phyloP scores from a whole-genome alignment of 1,284 basidiomycete species.

The Ganoderma resinaceum region DNA sequence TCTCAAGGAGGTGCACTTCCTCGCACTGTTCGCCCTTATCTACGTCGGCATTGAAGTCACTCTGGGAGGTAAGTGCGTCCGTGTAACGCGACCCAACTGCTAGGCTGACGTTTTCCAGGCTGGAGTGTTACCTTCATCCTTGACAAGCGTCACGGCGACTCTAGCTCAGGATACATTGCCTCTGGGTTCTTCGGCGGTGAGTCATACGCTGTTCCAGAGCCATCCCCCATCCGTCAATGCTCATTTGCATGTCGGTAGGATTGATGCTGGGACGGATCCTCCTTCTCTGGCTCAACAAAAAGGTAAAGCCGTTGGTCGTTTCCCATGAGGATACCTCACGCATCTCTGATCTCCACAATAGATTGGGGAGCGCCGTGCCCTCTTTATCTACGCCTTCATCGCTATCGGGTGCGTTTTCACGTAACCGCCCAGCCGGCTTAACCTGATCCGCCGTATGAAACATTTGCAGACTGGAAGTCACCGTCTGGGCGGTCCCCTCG shows the following conservation, averaged over 20 bases:
- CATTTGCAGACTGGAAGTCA: slow-evolving; percentile 55
- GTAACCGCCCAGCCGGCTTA: not conserved
- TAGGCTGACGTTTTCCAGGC: not conserved
- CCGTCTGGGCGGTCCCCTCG: slow-evolving; percentile 69
- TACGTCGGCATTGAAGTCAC: slow-evolving; percentile 76
- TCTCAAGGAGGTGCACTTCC: slow-evolving; percentile 58
- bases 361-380: slow-evolving; percentile 59
- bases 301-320: slow-evolving; percentile 41
- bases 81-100: not conserved
- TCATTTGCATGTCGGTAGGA: slow-evolving; percentile 41
- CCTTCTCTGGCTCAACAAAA: slow-evolving; percentile 65
- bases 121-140: slow-evolving; percentile 42
- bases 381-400: slow-evolving; percentile 59
- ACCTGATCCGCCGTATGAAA: not conserved
- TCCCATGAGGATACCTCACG: not conserved
- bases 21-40: slow-evolving; percentile 68
- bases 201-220: not conserved
- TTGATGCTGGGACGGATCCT: slow-evolving; percentile 62
- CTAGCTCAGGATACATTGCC: slow-evolving; percentile 45
- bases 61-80: slow-evolving; percentile 54
- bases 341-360: slow-evolving; percentile 27
- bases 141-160: slow-evolving; percentile 40
- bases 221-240: not conserved
- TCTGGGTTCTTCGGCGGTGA: slow-evolving; percentile 45
- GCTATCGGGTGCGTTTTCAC: slow-evolving; percentile 54